These are phyloP conservation scores for Mycena galopus DNA, from an alignment of 768 basidiomycete species.

Conservation along the genomic window DNA sequence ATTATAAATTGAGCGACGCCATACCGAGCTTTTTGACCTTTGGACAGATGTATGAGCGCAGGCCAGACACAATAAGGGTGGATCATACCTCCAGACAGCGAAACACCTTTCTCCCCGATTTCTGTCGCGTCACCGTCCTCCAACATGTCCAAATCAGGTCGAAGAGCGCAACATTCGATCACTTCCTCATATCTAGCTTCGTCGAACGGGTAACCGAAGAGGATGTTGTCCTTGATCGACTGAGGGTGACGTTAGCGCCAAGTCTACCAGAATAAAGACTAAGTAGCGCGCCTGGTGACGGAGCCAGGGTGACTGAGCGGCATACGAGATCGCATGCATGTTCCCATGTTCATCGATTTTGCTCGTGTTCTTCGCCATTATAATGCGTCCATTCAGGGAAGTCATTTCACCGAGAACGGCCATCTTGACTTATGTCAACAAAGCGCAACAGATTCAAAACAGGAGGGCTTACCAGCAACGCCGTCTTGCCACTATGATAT, in stretches of 20 bases:
- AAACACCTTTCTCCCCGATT: conserved; percentile 81
- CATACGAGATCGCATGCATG: conserved; percentile 77
- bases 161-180: conserved; percentile 87
- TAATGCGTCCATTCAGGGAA: conserved; percentile 60
- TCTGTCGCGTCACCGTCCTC: conserved; percentile 91
- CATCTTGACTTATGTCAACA: conserved; percentile 58
- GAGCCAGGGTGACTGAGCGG: conserved; percentile 82
- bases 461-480: conserved; percentile 66
- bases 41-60: neutral
- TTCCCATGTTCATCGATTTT: conserved; percentile 71
- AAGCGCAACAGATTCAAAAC: neutral
- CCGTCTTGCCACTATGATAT: conserved; percentile 86
- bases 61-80: neutral
- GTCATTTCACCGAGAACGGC: conserved; percentile 83
- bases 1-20: neutral
- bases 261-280: neutral
- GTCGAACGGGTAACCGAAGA: conserved; percentile 81
- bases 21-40: conserved; percentile 80
- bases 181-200: conserved; percentile 82
- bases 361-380: conserved; percentile 73
- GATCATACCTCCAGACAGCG: conserved; percentile 70
- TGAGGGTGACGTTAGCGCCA: neutral
- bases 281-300: conserved; percentile 55
- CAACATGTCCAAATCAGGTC: conserved; percentile 83
- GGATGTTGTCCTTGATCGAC: conserved; percentile 82